Conservation (phyloP, 345 rosid genomes). For the Psidium guajava region DNA sequence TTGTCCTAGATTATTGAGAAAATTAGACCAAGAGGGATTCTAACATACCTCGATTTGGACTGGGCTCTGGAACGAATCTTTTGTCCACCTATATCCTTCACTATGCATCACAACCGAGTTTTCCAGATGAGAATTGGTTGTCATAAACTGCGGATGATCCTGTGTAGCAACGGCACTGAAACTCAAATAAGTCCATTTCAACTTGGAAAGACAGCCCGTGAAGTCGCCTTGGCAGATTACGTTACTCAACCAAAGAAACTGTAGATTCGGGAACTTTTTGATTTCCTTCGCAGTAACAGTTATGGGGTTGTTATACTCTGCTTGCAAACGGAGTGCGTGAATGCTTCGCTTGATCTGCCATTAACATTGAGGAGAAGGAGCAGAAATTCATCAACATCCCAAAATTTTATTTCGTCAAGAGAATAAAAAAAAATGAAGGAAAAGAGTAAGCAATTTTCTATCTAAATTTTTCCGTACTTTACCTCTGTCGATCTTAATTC, state of each 20-base stretch:
- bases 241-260: neutral
- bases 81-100: fast-evolving
- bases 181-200: neutral
- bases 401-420: neutral
- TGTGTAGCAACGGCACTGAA: too few relatives aligned
- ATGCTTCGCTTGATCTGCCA: neutral
- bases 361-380: neutral
- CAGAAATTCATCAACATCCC: neutral
- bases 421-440: neutral
- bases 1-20: neutral
- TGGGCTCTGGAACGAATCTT: neutral
- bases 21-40: neutral
- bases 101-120: neutral
- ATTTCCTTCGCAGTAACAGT: neutral
- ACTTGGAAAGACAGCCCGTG: neutral
- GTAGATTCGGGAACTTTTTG: neutral
- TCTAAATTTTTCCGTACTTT: neutral
- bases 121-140: neutral
- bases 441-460: neutral
- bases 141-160: too few relatives aligned
- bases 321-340: neutral
- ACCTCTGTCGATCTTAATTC: neutral
- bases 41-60: neutral
- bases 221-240: neutral
- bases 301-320: too few relatives aligned